Percentiles rank a stretch among this genome's conserved stretches.
phyloP scores from a whole-genome alignment of 129 eudicot genomes.

The Centella asiatica region DNA sequence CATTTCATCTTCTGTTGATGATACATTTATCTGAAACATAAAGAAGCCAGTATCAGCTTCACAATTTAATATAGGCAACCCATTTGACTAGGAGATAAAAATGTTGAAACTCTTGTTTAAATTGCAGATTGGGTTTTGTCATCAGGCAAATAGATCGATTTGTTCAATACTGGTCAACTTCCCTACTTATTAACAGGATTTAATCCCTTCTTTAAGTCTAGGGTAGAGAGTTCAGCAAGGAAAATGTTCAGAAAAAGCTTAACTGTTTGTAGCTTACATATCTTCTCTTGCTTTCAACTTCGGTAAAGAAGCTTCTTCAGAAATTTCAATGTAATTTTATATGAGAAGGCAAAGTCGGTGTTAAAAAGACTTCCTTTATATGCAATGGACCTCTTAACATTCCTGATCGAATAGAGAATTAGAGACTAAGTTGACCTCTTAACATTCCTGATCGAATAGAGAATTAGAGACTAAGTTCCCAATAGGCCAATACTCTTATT shows the following conservation, averaged over 20 bases:
- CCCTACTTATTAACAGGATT: too few species aligned
- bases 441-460: background rate
- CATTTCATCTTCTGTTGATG: slow-evolving; percentile 84
- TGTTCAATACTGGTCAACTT: too few species aligned
- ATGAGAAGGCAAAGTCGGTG: background rate
- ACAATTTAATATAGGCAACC: background rate
- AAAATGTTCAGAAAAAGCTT: too few species aligned
- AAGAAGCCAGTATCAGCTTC: slow-evolving; percentile 6
- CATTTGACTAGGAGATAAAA: too few species aligned
- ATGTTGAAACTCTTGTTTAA: too few species aligned
- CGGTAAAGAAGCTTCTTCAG: background rate
- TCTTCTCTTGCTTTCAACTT: background rate
- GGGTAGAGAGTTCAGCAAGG: too few species aligned
- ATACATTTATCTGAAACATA: slow-evolving; percentile 61
- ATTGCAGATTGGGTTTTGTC: background rate
- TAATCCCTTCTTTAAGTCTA: background rate
- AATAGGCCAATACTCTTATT: too few species aligned
- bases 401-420: background rate
- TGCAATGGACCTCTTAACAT: background rate
- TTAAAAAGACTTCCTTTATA: background rate
- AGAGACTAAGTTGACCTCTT: background rate
- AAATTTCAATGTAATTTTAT: background rate
- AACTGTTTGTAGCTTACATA: too few species aligned
- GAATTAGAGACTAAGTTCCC: background rate
- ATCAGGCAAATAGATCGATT: background rate